Percentiles rank a stretch among this genome's conserved stretches.
phyloP scores from a whole-genome alignment of 495 filamentous ascomycete species.

The Monascus purpureus region DNA sequence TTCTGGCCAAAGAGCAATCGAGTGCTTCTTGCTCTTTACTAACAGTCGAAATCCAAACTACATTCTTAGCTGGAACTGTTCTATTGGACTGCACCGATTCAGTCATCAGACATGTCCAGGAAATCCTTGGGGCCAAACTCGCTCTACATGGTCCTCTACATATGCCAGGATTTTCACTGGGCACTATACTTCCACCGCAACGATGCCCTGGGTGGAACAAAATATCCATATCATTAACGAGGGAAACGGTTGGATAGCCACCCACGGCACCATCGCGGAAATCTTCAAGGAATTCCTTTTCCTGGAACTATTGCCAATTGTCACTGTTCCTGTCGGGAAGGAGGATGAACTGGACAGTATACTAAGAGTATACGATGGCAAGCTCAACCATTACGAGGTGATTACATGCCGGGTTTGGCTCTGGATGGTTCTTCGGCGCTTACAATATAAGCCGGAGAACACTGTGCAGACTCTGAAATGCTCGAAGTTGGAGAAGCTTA shows the following conservation, averaged over 20 bases:
- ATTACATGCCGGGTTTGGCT: not conserved
- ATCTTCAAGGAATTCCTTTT: not conserved
- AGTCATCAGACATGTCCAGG: too few relatives aligned
- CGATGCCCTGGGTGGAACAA: not conserved
- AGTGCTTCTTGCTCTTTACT: too few relatives aligned
- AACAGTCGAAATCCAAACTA: too few relatives aligned
- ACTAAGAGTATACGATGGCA: not conserved
- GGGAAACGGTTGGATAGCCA: not conserved
- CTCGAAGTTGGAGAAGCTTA: not conserved
- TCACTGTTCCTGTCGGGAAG: not conserved
- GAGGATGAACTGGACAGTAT: not conserved
- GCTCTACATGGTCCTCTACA: not conserved
- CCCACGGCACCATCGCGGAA: not conserved
- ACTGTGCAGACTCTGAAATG: not conserved
- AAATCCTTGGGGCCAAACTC: too few relatives aligned
- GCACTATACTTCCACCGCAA: not conserved
- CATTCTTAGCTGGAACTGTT: too few relatives aligned
- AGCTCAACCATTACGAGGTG: not conserved
- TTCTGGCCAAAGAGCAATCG: too few relatives aligned
- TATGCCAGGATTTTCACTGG: not conserved
- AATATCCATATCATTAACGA: not conserved
- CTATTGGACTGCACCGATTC: too few relatives aligned
- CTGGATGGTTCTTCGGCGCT: too few relatives aligned
- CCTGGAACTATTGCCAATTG: not conserved
- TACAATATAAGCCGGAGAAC: too few relatives aligned